These are phyloP conservation scores for Glomus cerebriforme DNA, from an alignment of 192 early-diverging fungal species.

Conservation along the genomic window DNA sequence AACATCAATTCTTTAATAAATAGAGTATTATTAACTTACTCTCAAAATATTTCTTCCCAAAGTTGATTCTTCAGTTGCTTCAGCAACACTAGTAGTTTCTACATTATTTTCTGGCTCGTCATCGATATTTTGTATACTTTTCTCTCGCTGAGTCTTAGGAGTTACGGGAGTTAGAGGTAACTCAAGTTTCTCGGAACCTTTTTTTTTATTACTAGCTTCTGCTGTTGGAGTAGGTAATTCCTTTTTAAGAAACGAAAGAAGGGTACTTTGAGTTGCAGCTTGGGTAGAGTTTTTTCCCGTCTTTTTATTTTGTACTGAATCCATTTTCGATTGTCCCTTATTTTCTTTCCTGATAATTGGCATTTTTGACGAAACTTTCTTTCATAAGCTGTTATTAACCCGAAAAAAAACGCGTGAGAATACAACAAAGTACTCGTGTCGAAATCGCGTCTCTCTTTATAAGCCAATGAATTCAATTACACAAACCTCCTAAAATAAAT, in stretches of 20 bases:
- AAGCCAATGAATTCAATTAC: too few species aligned
- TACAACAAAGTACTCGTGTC: too few species aligned
- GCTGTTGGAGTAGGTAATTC: background rate
- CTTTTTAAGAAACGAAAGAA: background rate
- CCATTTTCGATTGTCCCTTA: background rate
- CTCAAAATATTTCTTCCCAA: background rate
- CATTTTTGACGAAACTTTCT: background rate
- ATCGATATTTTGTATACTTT: background rate
- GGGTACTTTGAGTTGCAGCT: background rate
- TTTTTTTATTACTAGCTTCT: background rate
- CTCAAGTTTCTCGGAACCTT: background rate
- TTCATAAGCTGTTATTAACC: too few species aligned
- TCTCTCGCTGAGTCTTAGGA: background rate
- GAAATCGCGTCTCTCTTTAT: too few species aligned
- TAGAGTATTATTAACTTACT: background rate
- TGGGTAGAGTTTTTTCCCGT: too few species aligned
- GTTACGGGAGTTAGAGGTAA: background rate
- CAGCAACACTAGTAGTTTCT: background rate
- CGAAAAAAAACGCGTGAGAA: too few species aligned
- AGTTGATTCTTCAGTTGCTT: background rate
- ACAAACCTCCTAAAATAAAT: too few species aligned
- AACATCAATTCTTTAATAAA: background rate
- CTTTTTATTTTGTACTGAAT: background rate
- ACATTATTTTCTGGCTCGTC: background rate
- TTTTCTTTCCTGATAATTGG: background rate